Conservation (phyloP, 2,329 filamentous ascomycete genomes). For the Ilyonectria mors-panacis region DNA sequence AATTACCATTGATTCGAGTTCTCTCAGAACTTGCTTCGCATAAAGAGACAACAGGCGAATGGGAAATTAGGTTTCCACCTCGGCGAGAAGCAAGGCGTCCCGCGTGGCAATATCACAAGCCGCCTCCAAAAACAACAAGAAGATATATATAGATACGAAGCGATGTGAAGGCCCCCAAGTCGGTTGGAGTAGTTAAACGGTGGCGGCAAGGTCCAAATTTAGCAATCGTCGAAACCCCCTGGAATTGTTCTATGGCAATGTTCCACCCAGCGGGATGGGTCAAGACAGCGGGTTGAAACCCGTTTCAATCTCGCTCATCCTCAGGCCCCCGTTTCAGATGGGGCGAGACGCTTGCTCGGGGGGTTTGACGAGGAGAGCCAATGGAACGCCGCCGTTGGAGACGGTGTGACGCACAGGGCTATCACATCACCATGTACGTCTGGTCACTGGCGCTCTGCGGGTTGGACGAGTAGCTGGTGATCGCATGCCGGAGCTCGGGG, state of each 20-base stretch:
- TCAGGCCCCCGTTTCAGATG: slow-evolving; percentile 46
- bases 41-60: slow-evolving; percentile 25
- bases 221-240: slow-evolving; percentile 41
- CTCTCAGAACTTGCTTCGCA: slow-evolving; percentile 33
- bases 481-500: slow-evolving; percentile 5
- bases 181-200: slow-evolving; percentile 12
- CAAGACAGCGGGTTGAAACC: slow-evolving; percentile 42
- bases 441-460: slow-evolving; percentile 46
- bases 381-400: slow-evolving; percentile 33
- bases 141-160: slow-evolving; percentile 34
- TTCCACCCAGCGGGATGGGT: slow-evolving; percentile 45
- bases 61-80: slow-evolving; percentile 28
- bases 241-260: slow-evolving; percentile 36
- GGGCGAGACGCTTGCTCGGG: slow-evolving; percentile 38
- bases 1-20: slow-evolving; percentile 21
- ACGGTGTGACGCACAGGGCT: slow-evolving; percentile 49
- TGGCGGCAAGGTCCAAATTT: slow-evolving; percentile 39
- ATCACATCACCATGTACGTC: slow-evolving; percentile 50
- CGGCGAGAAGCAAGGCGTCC: slow-evolving; percentile 10
- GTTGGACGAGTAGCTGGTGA: slow-evolving; percentile 40
- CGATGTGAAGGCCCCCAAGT: slow-evolving; percentile 7
- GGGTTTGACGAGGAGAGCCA: slow-evolving; percentile 36
- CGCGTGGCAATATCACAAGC: slow-evolving; percentile 20
- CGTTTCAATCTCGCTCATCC: slow-evolving; percentile 44
- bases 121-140: slow-evolving; percentile 23